Evolutionary conservation across 257 asterid genomes (phyloP), one percentile per base, ranked within the genome.

Genomic region (Knoxia roxburghii): DNA sequence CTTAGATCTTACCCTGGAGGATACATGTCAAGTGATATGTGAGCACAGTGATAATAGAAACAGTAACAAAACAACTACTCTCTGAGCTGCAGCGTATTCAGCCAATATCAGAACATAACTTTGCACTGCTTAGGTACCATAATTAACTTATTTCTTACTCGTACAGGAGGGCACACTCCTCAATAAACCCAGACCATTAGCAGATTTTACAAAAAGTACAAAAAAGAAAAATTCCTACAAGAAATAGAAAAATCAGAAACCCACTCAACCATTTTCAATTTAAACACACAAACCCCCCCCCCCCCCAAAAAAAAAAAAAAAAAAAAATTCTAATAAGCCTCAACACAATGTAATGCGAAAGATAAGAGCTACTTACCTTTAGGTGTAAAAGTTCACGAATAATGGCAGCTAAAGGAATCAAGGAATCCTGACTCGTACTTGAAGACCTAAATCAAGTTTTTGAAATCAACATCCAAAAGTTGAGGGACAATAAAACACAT

Each of bases 321-420:
- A 37, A 37, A 37, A 3, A 37, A 37, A 46, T 41, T 46, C 20
- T 33, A 40, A 65, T 49, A 2, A 21, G 33, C 5, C n/a, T 65
- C n/a, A 1, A 65, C 10, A 49, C 43, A 14, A 20, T 35, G 58
- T 27, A 63, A 30, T 37, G 21, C 55, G 49, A 68, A 59, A 50
- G 65, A 45, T 49, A 64, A 32, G 40, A 56, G 48, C 27, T 59
- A 65, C 80, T 43, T 82, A 88, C 99, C 85, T 90, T 93, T 69
- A 63, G 75, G 79, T 65, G 71, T 68, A 93, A 68, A 71, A 93
- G 95, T 75, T 91, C 96, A 1, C 82, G 96, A 68, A 93, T 86
- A 65, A 81, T 76, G 73, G 83, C 73, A 79, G 85, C 95, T 40
- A 88, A 78, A 59, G 86, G 71, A 83, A 49, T 65, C 30, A 81